Evolutionary conservation across 345 rosid genomes (phyloP).

Genomic region (Erucastrum elatum): DNA sequence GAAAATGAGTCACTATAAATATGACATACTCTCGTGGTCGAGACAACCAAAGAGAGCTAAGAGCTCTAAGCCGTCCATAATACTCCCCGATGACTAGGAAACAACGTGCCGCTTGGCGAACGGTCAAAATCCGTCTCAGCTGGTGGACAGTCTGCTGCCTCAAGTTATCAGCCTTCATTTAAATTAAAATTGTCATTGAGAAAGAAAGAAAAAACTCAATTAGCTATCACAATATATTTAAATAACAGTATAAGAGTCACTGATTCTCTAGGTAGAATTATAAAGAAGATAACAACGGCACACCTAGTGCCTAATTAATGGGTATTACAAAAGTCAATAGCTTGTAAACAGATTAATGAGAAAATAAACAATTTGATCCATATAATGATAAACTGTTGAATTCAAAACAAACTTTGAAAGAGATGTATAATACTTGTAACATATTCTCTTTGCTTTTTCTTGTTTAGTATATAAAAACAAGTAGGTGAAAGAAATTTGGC

Average conservation of each 20-base stretch:
- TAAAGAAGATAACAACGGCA: neutral
- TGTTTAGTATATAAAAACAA: conserved; percentile 9
- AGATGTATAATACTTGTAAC: conserved; percentile 22
- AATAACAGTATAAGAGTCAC: neutral
- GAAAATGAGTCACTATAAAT: neutral
- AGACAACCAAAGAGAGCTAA: conserved; percentile 86
- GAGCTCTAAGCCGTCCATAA: conserved; percentile 79
- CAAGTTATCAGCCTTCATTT: conserved; percentile 79
- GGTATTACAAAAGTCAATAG: conserved; percentile 27
- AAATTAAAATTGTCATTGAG: neutral
- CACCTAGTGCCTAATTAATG: conserved; percentile 23
- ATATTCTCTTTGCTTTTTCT: conserved; percentile 17
- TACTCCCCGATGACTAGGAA: conserved; percentile 90
- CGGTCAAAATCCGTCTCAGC: conserved; percentile 67
- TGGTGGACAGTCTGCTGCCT: conserved; percentile 96
- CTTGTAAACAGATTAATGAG: conserved; percentile 9
- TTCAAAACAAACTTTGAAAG: conserved; percentile 29
- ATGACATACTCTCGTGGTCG: conserved; percentile 85
- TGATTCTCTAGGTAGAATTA: neutral
- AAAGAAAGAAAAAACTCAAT: neutral
- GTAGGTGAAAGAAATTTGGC: conserved; percentile 38
- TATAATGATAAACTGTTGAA: neutral
- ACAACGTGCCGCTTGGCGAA: conserved; percentile 84
- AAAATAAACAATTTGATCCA: neutral
- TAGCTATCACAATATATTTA: neutral